Percentiles rank a stretch among this genome's conserved stretches.
These are phyloP conservation scores for Austroboletus novae-zelandiae DNA, from an alignment of 1,284 basidiomycete species.

Conservation along the genomic window DNA sequence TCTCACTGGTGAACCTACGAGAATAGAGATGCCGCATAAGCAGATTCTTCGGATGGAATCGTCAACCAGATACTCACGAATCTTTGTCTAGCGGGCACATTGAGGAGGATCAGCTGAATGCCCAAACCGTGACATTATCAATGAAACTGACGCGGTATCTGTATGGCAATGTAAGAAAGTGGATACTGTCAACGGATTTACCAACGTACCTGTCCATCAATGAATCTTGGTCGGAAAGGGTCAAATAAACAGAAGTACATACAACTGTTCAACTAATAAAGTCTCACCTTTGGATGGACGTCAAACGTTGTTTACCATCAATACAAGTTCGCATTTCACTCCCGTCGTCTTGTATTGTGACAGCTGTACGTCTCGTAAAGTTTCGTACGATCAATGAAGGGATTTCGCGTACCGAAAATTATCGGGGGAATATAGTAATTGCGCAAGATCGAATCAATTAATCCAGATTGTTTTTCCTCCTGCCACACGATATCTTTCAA, in stretches of 20 bases:
- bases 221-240: conserved; percentile 35
- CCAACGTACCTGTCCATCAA: conserved; percentile 46
- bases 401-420: conserved; percentile 43
- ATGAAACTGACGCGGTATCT: conserved; percentile 37
- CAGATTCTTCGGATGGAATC: neutral
- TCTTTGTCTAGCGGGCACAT: conserved; percentile 35
- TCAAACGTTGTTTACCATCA: conserved; percentile 55
- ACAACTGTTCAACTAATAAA: neutral
- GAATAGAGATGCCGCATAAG: neutral
- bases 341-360: conserved; percentile 38
- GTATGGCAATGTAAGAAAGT: conserved; percentile 1
- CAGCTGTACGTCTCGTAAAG: conserved; percentile 9
- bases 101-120: conserved; percentile 4
- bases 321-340: conserved; percentile 47
- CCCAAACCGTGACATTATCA: neutral
- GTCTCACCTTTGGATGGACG: conserved; percentile 47
- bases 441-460: conserved; percentile 54
- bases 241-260: conserved; percentile 2
- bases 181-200: neutral
- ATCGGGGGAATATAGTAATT: conserved; percentile 58
- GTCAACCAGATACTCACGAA: conserved; percentile 30
- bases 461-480: conserved; percentile 43
- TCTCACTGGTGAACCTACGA: conserved; percentile 36
- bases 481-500: conserved; percentile 49
- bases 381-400: neutral